Evolutionary conservation across 2,329 filamentous ascomycete genomes (phyloP).

Genomic region (Paraconiothyrium brasiliense): DNA sequence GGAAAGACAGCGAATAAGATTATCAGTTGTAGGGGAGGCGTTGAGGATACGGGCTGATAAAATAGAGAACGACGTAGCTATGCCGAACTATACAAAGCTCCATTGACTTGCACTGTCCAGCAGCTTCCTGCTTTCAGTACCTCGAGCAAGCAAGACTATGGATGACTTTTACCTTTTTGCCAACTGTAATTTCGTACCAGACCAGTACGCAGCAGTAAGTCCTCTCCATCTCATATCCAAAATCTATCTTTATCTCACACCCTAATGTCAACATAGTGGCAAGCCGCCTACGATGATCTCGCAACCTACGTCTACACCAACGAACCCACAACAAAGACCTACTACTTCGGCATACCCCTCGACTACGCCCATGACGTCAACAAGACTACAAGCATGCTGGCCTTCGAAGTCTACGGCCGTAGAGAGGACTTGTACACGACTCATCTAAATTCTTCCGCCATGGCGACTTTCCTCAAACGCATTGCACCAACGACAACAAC

Average conservation of each 20-base stretch:
- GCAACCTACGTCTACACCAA: conserved; percentile 46
- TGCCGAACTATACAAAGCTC: too few species aligned
- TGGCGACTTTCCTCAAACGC: conserved; percentile 39
- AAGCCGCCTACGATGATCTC: conserved; percentile 53
- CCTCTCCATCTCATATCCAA: neutral
- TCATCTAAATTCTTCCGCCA: conserved; percentile 43
- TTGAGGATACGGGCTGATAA: too few species aligned
- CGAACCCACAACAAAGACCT: conserved; percentile 51
- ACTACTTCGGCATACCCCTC: conserved; percentile 56
- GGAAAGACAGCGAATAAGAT: neutral
- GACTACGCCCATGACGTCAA: conserved; percentile 45
- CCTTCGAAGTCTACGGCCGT: conserved; percentile 48
- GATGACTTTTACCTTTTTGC: conserved; percentile 40
- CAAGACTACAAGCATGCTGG: conserved; percentile 46
- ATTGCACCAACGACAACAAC: conserved; percentile 43
- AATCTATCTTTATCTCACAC: neutral
- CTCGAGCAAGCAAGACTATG: conserved; percentile 10
- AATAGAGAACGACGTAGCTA: too few species aligned
- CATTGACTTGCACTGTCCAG: too few species aligned
- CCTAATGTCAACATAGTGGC: conserved; percentile 44
- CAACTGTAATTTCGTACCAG: conserved; percentile 52
- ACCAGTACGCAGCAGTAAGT: conserved; percentile 45
- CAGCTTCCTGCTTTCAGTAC: neutral
- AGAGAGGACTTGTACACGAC: conserved; percentile 44
- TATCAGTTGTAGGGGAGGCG: neutral